A percentile compares a stretch with the other conserved stretches of the same genome.
phyloP scores from a whole-genome alignment of 495 filamentous ascomycete genomes.

The Tuber aestivum region DNA sequence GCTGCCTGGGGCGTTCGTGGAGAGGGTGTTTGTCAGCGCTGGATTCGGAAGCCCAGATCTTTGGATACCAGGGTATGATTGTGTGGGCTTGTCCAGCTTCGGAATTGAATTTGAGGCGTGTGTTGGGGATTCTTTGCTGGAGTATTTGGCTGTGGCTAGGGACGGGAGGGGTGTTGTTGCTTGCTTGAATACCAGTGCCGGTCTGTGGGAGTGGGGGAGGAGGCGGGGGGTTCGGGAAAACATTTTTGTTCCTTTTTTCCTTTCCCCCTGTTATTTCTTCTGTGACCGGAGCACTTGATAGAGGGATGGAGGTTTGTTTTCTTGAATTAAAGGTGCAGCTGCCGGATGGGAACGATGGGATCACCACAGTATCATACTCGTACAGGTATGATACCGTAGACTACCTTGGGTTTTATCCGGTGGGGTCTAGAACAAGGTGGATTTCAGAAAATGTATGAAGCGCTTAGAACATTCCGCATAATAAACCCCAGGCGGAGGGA shows the following conservation, averaged over 20 bases:
- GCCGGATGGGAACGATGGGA: background rate
- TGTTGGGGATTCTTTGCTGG: slow-evolving; percentile 34
- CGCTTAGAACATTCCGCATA: background rate
- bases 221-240: slow-evolving; percentile 24
- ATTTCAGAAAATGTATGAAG: background rate
- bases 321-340: background rate
- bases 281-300: background rate
- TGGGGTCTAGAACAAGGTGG: background rate
- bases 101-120: background rate
- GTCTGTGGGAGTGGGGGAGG: slow-evolving; percentile 42
- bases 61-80: slow-evolving; percentile 52
- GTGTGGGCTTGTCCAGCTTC: slow-evolving; percentile 19
- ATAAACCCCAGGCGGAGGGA: background rate
- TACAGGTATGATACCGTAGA: too few relatives aligned
- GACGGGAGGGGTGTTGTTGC: slow-evolving; percentile 43
- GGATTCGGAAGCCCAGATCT: slow-evolving; percentile 55
- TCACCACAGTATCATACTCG: background rate
- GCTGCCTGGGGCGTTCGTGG: slow-evolving; percentile 52
- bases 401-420: background rate
- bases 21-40: slow-evolving; percentile 58
- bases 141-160: slow-evolving; percentile 44
- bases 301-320: background rate
- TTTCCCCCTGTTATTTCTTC: background rate
- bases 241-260: background rate
- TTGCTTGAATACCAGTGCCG: slow-evolving; percentile 36